Percentiles rank a stretch among this genome's conserved stretches.
phyloP scores from a whole-genome alignment of 371 early-diverging fungal genomes.

The Smittium culicis region DNA sequence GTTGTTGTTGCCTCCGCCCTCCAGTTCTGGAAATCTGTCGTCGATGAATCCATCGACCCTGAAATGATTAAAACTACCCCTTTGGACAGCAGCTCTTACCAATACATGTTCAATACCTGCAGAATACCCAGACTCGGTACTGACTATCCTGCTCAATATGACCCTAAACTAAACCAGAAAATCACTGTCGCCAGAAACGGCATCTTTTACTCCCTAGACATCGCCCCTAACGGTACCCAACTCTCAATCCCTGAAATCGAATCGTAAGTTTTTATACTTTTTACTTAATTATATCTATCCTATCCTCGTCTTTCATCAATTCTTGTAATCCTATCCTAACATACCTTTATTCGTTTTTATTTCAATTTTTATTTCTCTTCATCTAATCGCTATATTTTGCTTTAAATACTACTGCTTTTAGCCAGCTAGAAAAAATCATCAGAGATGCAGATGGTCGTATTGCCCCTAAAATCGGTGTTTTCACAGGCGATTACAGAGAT shows the following conservation, averaged over 20 bases:
- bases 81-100: slow-evolving; percentile 81
- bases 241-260: slow-evolving; percentile 75
- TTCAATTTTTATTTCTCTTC: too few relatives aligned
- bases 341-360: background rate
- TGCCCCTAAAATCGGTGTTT: slow-evolving; percentile 52
- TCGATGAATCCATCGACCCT: slow-evolving; percentile 64
- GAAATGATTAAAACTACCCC: slow-evolving; percentile 66
- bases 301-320: background rate
- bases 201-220: slow-evolving; percentile 69
- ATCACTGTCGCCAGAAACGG: slow-evolving; percentile 78
- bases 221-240: slow-evolving; percentile 54
- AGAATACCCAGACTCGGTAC: slow-evolving; percentile 76
- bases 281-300: too few relatives aligned
- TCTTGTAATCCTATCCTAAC: background rate
- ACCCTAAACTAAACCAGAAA: slow-evolving; percentile 63
- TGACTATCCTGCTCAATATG: slow-evolving; percentile 58
- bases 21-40: slow-evolving; percentile 69
- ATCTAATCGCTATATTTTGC: background rate
- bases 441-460: slow-evolving; percentile 51
- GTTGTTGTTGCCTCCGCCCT: slow-evolving; percentile 72
- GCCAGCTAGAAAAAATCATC: slow-evolving; percentile 59
- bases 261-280: slow-evolving; percentile 6
- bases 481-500: slow-evolving; percentile 87
- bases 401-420: background rate
- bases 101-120: slow-evolving; percentile 91